A percentile compares a stretch with the other conserved stretches of the same genome.
Conservation (phyloP, 257 asterid species). For the Rauvolfia tetraphylla region DNA sequence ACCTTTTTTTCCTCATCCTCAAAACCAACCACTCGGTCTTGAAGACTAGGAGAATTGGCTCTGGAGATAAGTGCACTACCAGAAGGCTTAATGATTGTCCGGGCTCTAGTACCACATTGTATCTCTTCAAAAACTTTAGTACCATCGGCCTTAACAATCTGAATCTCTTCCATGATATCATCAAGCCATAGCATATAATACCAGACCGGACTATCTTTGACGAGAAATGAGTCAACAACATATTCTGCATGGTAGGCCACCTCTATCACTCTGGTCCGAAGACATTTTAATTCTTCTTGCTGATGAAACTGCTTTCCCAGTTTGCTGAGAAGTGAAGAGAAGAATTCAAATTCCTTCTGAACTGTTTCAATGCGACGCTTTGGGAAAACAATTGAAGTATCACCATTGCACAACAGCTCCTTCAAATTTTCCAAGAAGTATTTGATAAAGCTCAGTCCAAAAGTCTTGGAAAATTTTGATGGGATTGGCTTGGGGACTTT, state of each 20-base stretch:
- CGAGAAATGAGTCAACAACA: not conserved
- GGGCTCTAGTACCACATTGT: not conserved
- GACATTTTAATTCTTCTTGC: not conserved
- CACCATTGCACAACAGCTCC: constrained; percentile 21
- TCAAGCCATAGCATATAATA: not conserved
- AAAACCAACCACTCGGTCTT: constrained; percentile 6
- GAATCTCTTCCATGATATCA: not conserved
- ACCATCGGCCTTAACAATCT: not conserved
- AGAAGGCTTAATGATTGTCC: not conserved
- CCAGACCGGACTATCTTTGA: not conserved
- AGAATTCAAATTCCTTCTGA: constrained; percentile 4
- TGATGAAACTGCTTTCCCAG: not conserved
- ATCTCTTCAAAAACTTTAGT: not conserved
- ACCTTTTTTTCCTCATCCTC: not conserved
- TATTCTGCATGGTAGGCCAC: not conserved
- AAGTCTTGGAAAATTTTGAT: not conserved
- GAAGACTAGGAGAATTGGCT: not conserved
- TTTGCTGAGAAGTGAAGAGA: constrained; percentile 4
- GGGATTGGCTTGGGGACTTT: not conserved
- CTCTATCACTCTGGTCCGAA: not conserved
- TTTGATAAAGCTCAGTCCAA: not conserved
- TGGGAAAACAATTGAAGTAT: not conserved
- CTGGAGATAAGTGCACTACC: not conserved
- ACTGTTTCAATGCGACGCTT: not conserved
- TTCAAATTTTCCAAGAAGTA: constrained; percentile 26